Base-by-base conservation (phyloP, 768 basidiomycete genomes). In the Suillus bovinus region DNA sequence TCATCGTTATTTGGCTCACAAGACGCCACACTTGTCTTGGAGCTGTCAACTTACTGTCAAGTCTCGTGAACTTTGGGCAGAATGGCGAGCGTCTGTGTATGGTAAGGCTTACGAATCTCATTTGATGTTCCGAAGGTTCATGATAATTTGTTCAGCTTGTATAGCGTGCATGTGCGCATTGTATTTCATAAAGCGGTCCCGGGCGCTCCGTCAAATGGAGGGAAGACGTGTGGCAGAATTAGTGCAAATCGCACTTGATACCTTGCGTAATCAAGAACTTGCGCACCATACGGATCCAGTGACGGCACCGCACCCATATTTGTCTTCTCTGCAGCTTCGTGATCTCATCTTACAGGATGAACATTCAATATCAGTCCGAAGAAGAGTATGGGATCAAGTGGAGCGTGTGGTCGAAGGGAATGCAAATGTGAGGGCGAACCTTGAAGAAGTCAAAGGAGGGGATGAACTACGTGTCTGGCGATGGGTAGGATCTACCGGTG, bases 391-490 rank as follows among this genome's bases (percentile, higher is more conserved):
- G 95, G 81, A 86, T 62, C 81, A 84, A 66, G 94, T 97, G 55
- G 92, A 93, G 73, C 84, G 82, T 59, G 79, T 94, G 56, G 94
- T 97, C 4, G 94, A 96, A 76, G 85, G 87, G 60, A 97, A 97
- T 77, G 85, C 92, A 34, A 97, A 97, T 74, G 91, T 97, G 47
- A 84, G 92, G 64, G 87, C 86, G 34, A 91, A 90, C 72, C 78
- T 93, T 58, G 91, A 91, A 74, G 94, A 96, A 74, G 84, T 91
- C 53, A 81, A 81, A 63, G 89, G 89, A 66, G 94, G 94, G 13
- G 93, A 96, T 74, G 93, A 94, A 77, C 82, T 88, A 76, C 85
- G 92, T 66, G 94, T 94, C 61, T 96, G 94, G 94, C 79, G 89
- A 61, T 96, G 94, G 94, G 85, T 93, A 34, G 94, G 94, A n/a